Base-by-base conservation (phyloP, 2,329 filamentous ascomycete genomes). In the Botryotinia convoluta region DNA sequence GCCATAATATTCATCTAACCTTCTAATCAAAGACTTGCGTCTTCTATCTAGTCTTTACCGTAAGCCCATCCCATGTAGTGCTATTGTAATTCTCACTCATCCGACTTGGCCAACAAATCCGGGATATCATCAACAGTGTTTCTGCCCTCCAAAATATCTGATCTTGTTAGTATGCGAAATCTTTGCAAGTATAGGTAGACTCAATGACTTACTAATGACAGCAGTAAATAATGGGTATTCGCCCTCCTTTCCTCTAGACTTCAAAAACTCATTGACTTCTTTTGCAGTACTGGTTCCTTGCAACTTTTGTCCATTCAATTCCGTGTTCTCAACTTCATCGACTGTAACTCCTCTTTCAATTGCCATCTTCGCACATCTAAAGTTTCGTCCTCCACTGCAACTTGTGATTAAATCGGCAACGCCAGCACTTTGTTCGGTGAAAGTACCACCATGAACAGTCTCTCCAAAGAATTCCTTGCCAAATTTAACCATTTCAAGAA, bases 401-500 rank as follows among this genome's bases (percentile, higher is more conserved):
- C 92, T 96, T 1, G 96, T 98, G 81, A 99, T 97, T 77, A 99
- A 85, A 83, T 99, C 96, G 42, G 96, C 96, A 57, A 98, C 94
- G 77, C 96, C 96, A 37, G 94, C 95, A 78, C 93, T 97, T 82
- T 98, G 94, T 81, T 98, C 94, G n/a, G 95, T 98, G 82, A 99
- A 98, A 0, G 96, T 99, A 73, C 88, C 89, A 16, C 92, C 89
- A 76, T 92, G 88, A 39, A 96, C 91, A 1, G 92, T 93, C 79
- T 95, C 88, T 29, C 90, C 89, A 82, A 98, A 99, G 86, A 98
- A 99, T 79, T 92, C 90, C 82, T 95, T 94, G 77, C 95, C 95
- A 78, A 99, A 99, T 81, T 93, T 92, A 80, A 98, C 94, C 92
- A 98, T 97, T 84, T 99, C 96, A 78, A 98, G 87, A 63, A 99